Base-by-base conservation (phyloP, 2,329 filamentous ascomycete genomes). In the Pestalotiopsis sp. region DNA sequence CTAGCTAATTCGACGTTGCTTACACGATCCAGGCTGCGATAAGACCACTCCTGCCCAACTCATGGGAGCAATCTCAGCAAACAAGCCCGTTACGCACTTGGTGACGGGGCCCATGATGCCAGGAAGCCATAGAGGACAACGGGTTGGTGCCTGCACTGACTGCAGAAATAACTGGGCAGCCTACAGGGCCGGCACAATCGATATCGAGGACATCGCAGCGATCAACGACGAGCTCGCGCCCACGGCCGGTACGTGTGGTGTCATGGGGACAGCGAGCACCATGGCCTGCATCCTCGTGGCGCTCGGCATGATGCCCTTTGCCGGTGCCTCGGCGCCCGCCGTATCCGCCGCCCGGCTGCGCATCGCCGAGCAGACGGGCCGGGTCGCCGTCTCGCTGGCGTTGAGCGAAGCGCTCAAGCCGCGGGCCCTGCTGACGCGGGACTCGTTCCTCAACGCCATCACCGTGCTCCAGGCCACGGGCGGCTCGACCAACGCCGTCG, bases 241-340 rank as follows among this genome's bases (percentile, higher is more conserved):
- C 0, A 93, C 91, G 0, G 89, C 90, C 1, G 94, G 94, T 38
- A 94, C 93, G 1, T 97, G 94, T 72, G 93, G 93, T 61, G 94
- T 95, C 20, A 97, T 97, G 94, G 96, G 93, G 71, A 97, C 94
- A 0, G 94, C 94, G 6, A 95, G 94, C 76, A 97, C 93, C 2
- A 95, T 97, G 93, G 92, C 93, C 1, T 95, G 92, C 5, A 88
- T 93, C 17, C 92, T 95, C 25, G 93, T 94, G 70, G 93, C 90
- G 0, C 90, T 97, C 74, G 94, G 94, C n/a, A 84, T 97, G 72
- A 92, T 93, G 69, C 86, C 95, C 0, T 91, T 94, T 7, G 89
- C 90, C 5, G 93, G 92, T 0, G 93, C 93, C 0, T 92, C 92
- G 0, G 93, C 92, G 0, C 92, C 93, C 0, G 94, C 94, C 1